These are phyloP conservation scores for Epichloe sp. DNA, from an alignment of 2,329 filamentous ascomycete genomes.

Conservation along the genomic window DNA sequence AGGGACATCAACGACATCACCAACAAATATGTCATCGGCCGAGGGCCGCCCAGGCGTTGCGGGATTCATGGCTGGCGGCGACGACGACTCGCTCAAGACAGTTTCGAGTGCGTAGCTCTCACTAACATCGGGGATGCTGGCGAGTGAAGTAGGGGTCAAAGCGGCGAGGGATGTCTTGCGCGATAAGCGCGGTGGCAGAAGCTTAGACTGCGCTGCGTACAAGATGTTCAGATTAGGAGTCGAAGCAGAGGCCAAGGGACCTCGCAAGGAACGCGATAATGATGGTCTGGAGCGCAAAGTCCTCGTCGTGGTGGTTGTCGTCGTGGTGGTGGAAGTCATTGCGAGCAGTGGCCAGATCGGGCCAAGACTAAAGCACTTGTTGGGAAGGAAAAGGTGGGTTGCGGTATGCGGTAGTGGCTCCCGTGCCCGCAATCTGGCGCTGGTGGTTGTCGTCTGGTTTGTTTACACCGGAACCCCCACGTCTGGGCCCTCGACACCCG, in stretches of 20 bases:
- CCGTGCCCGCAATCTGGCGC: neutral
- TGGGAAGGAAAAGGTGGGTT: conserved; percentile 1
- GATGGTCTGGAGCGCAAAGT: conserved; percentile 10
- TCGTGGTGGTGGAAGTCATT: conserved; percentile 10
- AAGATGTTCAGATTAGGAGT: conserved; percentile 45
- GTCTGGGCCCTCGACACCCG: neutral
- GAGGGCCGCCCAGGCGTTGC: conserved; percentile 39
- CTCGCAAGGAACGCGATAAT: conserved; percentile 27
- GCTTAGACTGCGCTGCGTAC: conserved; percentile 36
- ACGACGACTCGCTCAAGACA: conserved; percentile 25
- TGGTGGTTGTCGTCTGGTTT: neutral
- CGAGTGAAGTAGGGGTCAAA: conserved; percentile 49
- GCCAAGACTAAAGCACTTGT: neutral
- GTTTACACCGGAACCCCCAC: neutral
- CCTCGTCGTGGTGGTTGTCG: conserved; percentile 8
- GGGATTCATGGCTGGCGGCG: conserved; percentile 31
- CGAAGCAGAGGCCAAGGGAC: conserved; percentile 35
- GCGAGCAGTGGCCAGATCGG: conserved; percentile 8
- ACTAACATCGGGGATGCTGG: conserved; percentile 53
- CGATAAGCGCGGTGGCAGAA: conserved; percentile 35
- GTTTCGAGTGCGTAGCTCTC: conserved; percentile 49
- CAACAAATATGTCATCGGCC: conserved; percentile 49
- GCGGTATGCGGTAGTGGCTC: neutral
- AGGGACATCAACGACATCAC: conserved; percentile 80
- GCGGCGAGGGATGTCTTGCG: conserved; percentile 62